Percentiles rank a stretch among this genome's conserved stretches.
These are phyloP conservation scores for Pterocarpus santalinus DNA, from an alignment of 306 rosid species.

Conservation along the genomic window DNA sequence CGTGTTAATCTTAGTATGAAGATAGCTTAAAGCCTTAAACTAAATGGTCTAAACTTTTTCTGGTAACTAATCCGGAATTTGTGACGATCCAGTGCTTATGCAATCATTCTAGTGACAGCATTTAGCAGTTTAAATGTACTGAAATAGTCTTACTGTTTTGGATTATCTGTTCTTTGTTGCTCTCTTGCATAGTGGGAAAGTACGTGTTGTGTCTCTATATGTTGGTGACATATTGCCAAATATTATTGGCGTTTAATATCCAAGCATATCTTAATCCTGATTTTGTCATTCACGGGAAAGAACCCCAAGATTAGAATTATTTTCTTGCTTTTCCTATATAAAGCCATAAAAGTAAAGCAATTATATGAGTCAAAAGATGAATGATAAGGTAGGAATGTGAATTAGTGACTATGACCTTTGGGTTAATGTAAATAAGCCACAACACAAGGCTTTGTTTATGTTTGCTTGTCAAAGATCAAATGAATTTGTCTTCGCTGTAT, in stretches of 20 bases:
- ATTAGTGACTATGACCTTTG: conserved; percentile 10
- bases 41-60: neutral
- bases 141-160: neutral
- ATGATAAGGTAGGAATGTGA: conserved; percentile 15
- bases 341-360: neutral
- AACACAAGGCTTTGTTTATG: neutral
- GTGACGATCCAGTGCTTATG: neutral
- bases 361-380: conserved; percentile 13
- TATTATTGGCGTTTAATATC: neutral
- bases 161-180: neutral
- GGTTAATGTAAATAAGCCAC: neutral
- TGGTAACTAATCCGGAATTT: neutral
- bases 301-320: neutral
- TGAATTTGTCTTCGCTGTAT: neutral
- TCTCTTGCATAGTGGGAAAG: neutral
- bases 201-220: neutral
- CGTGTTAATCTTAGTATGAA: neutral
- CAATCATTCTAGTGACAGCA: neutral
- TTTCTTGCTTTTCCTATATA: conserved; percentile 16
- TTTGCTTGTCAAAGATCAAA: neutral
- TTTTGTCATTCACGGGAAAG: neutral
- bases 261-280: neutral
- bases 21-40: conserved; percentile 1
- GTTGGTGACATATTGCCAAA: neutral
- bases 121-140: conserved; percentile 16